Evolutionary conservation across 139 green algal genomes (phyloP), one percentile per base, ranked within the genome.

Genomic region (Tetradesmus lagerheimii): DNA sequence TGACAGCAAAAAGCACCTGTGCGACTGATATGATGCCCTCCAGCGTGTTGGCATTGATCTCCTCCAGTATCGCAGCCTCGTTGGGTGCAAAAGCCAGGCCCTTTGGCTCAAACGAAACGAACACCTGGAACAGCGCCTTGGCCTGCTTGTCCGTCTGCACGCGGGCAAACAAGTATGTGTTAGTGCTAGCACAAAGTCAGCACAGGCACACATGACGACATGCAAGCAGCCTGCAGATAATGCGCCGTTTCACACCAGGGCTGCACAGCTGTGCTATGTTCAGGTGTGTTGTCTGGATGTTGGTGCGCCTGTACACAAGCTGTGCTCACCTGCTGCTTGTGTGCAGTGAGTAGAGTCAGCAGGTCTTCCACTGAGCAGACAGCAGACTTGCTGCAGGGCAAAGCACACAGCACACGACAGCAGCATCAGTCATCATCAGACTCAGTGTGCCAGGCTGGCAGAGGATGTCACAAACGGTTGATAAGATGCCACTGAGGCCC

Each of bases 111-210:
- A 98, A 97, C 1, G 88, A 88, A 31, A 97, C 91, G 38, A 90
- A 95, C 47, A 94, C 95, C 31, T 91, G 71, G 93, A 98, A 97
- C 45, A 96, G 88, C 16, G 95, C 95, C 93, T 96, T 97, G 85
- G 86, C 85, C 91, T 92, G 89, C 92, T 97, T 97, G 79, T 95
- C 93, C 18, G 88, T 76, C 94, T 96, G 89, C 62, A 87, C 14
- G 18, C 16, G 38, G n/a, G 29, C 18, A 89, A 20, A 86, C 50
- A 67, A 29, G 38, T 31, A 78, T n/a, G 71, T 41, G 6, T 5
- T 0, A 37, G 31, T n/a, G 41, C 4, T 38, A 14, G 31, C n/a
- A 79, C 4, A 23, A 39, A 20, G 27, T 23, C 20, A 67, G 5
- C 18, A 67, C 20, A 5, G 16, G 35, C 11, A 5, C n/a, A 62